Percentiles rank a stretch among this genome's conserved stretches.
phyloP scores from a whole-genome alignment of 2,329 filamentous ascomycete species.

The Calonectria naviculata region DNA sequence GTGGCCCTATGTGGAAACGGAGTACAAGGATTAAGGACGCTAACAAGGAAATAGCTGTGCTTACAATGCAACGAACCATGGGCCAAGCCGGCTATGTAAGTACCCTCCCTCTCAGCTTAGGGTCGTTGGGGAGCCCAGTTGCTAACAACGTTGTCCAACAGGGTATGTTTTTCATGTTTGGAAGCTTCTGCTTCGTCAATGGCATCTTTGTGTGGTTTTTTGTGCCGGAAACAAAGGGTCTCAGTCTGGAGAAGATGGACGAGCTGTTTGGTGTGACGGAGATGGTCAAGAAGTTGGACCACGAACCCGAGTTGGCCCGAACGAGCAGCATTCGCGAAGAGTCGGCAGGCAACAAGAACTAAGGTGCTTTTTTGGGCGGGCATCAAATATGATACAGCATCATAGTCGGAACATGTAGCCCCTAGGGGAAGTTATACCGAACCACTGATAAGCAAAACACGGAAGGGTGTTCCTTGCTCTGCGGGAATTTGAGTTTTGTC shows the following conservation, averaged over 20 bases:
- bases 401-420: not conserved
- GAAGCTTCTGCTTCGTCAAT: slow-evolving; percentile 73
- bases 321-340: slow-evolving; percentile 41
- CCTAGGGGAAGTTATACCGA: slow-evolving; percentile 2
- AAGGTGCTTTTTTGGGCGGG: not conserved
- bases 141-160: slow-evolving; percentile 29
- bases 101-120: slow-evolving; percentile 4
- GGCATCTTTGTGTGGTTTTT: slow-evolving; percentile 74
- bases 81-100: slow-evolving; percentile 54
- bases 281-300: slow-evolving; percentile 41
- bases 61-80: slow-evolving; percentile 72
- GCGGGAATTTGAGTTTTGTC: not conserved
- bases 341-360: slow-evolving; percentile 30
- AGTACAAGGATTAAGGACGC: not conserved
- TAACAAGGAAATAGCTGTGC: slow-evolving; percentile 56
- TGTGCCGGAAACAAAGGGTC: slow-evolving; percentile 78
- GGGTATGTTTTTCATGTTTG: slow-evolving; percentile 77
- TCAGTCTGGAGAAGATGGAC: slow-evolving; percentile 73
- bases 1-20: slow-evolving; percentile 15
- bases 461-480: slow-evolving; percentile 1
- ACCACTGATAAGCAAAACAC: not conserved
- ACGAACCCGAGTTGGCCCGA: slow-evolving; percentile 44
- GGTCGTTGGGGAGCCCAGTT: not conserved
- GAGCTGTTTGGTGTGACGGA: slow-evolving; percentile 72
- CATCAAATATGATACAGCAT: not conserved